phyloP scores from a whole-genome alignment of 257 asterid genomes.

The Ilex asprella region DNA sequence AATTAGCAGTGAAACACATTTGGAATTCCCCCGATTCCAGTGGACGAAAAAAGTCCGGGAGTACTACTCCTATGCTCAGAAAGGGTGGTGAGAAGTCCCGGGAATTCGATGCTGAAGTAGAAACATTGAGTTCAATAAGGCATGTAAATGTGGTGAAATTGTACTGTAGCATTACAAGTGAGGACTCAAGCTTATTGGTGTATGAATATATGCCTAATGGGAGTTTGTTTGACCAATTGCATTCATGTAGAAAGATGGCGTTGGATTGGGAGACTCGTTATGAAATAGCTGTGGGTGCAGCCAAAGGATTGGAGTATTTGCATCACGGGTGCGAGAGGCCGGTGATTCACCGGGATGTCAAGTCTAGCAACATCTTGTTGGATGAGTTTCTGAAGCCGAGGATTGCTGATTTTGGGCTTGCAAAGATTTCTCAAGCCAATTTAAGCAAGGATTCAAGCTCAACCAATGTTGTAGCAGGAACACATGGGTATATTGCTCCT shows the following conservation, averaged over 20 bases:
- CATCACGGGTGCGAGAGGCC: neutral
- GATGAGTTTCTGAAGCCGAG: conserved; percentile 2
- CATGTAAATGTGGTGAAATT: neutral
- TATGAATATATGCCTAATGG: neutral
- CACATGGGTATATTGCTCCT: conserved; percentile 1
- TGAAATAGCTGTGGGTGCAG: neutral
- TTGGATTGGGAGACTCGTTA: neutral
- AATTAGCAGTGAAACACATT: conserved; percentile 9
- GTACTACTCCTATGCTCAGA: neutral
- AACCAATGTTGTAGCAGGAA: neutral
- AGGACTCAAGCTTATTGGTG: neutral
- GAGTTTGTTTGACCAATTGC: neutral
- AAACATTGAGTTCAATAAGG: neutral
- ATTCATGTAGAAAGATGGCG: neutral
- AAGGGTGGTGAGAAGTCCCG: neutral
- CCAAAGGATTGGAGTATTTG: neutral
- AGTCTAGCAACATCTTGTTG: conserved; percentile 15
- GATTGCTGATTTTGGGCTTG: conserved; percentile 1
- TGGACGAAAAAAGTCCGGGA: neutral
- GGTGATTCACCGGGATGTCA: conserved; percentile 3
- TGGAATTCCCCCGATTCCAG: conserved; percentile 1
- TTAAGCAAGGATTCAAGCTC: neutral
- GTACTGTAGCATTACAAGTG: neutral
- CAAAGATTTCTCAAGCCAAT: neutral
- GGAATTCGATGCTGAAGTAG: neutral